Percentiles rank a stretch among this genome's conserved stretches.
Conservation (phyloP, 257 asterid genomes). For the Salvia hispanica region DNA sequence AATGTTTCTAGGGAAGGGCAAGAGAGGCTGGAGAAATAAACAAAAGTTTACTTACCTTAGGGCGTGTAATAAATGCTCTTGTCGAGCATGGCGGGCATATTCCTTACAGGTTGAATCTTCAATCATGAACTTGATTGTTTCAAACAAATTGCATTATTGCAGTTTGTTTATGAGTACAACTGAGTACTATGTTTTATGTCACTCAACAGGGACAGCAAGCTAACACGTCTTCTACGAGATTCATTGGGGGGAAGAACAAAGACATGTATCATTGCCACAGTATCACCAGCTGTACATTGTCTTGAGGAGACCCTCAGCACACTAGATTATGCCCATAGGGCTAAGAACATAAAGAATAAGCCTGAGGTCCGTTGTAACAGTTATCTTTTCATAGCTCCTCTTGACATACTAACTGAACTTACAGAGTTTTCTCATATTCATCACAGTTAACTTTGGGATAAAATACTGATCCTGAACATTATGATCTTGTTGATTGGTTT, state of each 20-base stretch:
- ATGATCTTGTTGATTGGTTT: background rate
- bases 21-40: conserved; percentile 96
- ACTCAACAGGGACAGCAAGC: conserved; percentile 73
- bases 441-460: background rate
- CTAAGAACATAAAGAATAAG: conserved; percentile 83
- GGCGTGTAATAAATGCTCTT: conserved; percentile 86
- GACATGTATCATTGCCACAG: conserved; percentile 89
- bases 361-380: conserved; percentile 61
- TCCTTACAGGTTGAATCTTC: conserved; percentile 65
- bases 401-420: background rate
- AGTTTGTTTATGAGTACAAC: too few relatives aligned
- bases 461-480: background rate
- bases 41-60: conserved; percentile 87
- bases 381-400: background rate
- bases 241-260: conserved; percentile 95
- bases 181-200: too few relatives aligned
- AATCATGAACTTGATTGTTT: conserved; percentile 6
- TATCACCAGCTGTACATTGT: conserved; percentile 92
- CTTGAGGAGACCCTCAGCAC: conserved; percentile 95
- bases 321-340: conserved; percentile 89
- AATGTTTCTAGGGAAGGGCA: conserved; percentile 68
- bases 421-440: background rate
- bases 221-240: conserved; percentile 86
- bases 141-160: too few relatives aligned
- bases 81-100: conserved; percentile 90